These are phyloP conservation scores for Tuber borchii DNA, from an alignment of 495 filamentous ascomycete genomes.

Conservation along the genomic window DNA sequence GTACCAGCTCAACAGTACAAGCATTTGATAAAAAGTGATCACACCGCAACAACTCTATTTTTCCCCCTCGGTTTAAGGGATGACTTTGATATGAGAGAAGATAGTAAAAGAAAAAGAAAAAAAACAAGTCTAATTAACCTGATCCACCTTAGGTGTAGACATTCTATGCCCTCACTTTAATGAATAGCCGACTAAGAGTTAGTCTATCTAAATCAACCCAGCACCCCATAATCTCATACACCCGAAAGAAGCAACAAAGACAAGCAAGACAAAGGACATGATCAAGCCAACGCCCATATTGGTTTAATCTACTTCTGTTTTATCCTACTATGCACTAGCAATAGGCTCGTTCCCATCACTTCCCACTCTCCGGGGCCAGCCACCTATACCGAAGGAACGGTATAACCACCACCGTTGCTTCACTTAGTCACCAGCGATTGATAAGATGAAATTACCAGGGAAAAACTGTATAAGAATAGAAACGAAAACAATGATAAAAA, in stretches of 20 bases:
- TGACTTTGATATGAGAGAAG: not conserved
- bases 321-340: not conserved
- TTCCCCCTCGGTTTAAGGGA: not conserved
- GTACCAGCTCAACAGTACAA: not conserved
- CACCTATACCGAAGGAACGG: not conserved
- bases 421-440: not conserved
- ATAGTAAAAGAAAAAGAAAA: not conserved
- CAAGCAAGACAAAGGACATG: not conserved
- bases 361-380: not conserved
- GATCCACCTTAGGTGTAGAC: not conserved
- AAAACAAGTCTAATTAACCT: not conserved
- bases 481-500: not conserved
- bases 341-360: not conserved
- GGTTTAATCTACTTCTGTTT: not conserved
- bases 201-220: not conserved
- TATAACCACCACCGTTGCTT: not conserved
- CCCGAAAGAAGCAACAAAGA: not conserved
- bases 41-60: not conserved
- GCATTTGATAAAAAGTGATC: too few species aligned
- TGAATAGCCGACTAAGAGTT: not conserved
- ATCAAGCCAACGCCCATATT: not conserved
- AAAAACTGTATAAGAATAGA: not conserved
- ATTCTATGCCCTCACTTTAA: not conserved
- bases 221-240: not conserved
- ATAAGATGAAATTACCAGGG: not conserved